Conservation (phyloP, 371 early-diverging fungal genomes). For the Rhizoclosmatium hyalinum region DNA sequence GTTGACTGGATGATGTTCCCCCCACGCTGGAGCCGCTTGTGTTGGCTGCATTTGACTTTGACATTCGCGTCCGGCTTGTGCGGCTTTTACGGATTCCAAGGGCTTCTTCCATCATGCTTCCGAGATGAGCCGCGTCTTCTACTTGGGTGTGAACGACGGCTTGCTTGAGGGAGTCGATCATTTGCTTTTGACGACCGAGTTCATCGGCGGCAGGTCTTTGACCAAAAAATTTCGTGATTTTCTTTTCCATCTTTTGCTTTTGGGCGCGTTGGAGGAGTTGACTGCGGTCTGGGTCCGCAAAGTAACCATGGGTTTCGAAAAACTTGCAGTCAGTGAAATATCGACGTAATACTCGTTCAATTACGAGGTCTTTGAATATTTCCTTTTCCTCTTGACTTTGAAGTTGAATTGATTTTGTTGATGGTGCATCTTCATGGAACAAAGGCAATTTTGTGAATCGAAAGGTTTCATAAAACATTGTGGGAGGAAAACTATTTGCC, state of each 20-base stretch:
- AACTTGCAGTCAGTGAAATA: constrained; percentile 33
- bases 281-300: constrained; percentile 34
- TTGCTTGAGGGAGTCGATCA: constrained; percentile 21
- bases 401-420: too few species aligned
- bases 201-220: constrained; percentile 38
- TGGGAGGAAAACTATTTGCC: too few species aligned
- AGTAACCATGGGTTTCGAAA: constrained; percentile 39
- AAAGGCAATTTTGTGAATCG: too few species aligned
- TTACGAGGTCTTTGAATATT: too few species aligned
- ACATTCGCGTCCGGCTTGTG: constrained; percentile 43
- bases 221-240: constrained; percentile 57
- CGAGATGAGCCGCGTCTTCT: not conserved
- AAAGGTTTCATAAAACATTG: too few species aligned
- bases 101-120: not conserved
- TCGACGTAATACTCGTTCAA: too few species aligned
- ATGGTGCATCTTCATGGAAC: too few species aligned
- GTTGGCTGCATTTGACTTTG: not conserved
- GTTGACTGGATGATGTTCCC: not conserved
- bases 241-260: constrained; percentile 49
- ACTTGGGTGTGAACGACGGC: constrained; percentile 12
- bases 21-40: too few species aligned
- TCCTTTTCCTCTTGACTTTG: too few species aligned
- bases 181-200: constrained; percentile 39
- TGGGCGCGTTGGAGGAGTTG: constrained; percentile 33
- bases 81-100: constrained; percentile 32